Base-by-base conservation (phyloP, 768 basidiomycete genomes). In the Kwoniella heveanensis region DNA sequence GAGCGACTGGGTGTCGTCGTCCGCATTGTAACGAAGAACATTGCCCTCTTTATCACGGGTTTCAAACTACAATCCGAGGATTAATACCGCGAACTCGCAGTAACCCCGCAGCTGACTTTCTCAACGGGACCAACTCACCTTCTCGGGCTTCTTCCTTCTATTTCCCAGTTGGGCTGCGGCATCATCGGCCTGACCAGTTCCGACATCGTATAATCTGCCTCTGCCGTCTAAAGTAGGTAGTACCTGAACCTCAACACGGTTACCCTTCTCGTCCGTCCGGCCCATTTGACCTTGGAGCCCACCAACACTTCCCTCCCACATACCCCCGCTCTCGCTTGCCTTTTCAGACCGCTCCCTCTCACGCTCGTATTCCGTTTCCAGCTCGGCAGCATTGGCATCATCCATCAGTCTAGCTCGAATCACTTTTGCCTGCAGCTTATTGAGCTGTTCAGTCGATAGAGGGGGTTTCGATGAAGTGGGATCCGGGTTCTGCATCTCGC, bases 41-140 rank as follows among this genome's bases (percentile, higher is more conserved):
- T 97, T 90, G 5, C 94, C 94, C 15, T 92, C 92, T 79, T 90
- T 91, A 74, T 98, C 92, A 58, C 89, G 89, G 0, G 91, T 92
- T 78, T 95, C 92, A 65, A 92, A 88, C 87, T 90, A 68, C 19
- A 44, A 21, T 30, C 58, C n/a, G n/a, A n/a, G n/a, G n/a, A n/a
- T n/a, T n/a, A n/a, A n/a, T n/a, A n/a, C n/a, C n/a, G n/a, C n/a
- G n/a, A n/a, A n/a, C n/a, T n/a, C n/a, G n/a, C n/a, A n/a, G n/a
- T n/a, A n/a, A n/a, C n/a, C n/a, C n/a, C n/a, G 13, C 13, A 32
- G 32, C 32, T 5, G 13, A 13, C 32, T 13, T 32, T 13, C 13
- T 13, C 13, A 32, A 32, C 13, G 13, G 21, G 27, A 39, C 30
- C 9, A 8, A 66, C 73, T 21, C 39, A 86, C 88, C 82, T 88